Evolutionary conservation across 345 rosid genomes (phyloP).

Genomic region (Eucalyptus camaldulensis): DNA sequence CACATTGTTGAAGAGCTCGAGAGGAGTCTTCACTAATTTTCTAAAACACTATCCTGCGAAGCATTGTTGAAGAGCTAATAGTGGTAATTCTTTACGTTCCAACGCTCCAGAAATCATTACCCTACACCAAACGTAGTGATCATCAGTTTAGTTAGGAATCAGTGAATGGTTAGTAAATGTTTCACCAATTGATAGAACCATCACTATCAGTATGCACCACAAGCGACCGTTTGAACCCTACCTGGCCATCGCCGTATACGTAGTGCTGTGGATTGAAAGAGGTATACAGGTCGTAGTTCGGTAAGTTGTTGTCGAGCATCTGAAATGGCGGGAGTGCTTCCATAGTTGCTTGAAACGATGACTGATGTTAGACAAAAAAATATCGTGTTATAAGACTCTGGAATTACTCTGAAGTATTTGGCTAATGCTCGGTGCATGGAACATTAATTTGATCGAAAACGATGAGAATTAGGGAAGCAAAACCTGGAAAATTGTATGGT

Average conservation of each 20-base stretch:
- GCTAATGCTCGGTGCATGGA: neutral
- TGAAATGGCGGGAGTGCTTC: neutral
- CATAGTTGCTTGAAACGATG: neutral
- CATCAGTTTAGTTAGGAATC: neutral
- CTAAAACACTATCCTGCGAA: neutral
- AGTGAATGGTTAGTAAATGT: neutral
- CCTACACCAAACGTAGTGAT: neutral
- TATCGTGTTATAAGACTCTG: neutral
- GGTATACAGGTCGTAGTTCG: neutral
- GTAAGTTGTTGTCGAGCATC: neutral
- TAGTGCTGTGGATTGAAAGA: neutral
- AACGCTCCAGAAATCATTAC: neutral
- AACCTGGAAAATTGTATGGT: neutral
- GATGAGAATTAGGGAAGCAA: neutral
- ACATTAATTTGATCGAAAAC: neutral
- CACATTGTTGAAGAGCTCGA: neutral
- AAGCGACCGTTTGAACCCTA: neutral
- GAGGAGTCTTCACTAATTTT: neutral
- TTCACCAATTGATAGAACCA: neutral
- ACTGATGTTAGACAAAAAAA: neutral
- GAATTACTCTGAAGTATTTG: neutral
- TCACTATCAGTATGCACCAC: neutral
- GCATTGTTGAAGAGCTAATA: neutral
- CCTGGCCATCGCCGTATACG: neutral
- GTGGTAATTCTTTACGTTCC: neutral